Base-by-base conservation (phyloP, 192 early-diverging fungal genomes). In the Fimicolochytrium jonesii region DNA sequence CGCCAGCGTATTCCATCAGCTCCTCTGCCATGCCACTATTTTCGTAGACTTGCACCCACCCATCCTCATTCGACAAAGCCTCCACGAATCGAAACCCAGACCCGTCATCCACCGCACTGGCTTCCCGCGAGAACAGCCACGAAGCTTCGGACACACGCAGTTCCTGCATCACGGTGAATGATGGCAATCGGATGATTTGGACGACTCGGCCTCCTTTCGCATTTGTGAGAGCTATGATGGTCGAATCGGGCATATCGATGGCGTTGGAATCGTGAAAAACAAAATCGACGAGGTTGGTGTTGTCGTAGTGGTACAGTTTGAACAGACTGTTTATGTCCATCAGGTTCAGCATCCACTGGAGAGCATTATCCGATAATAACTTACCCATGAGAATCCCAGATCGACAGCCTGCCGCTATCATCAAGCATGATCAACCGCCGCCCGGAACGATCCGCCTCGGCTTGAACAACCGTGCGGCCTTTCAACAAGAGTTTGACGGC, bases 371-470 rank as follows among this genome's bases (percentile, higher is more conserved):
- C n/a, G n/a, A n/a, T n/a, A n/a, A n/a, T 45, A 37, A 46, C 58
- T 20, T 17, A 67, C 70, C 56, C 23, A 23, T 73, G 47, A 34
- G 54, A 46, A 47, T 73, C 71, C 71, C 71, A 73, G 2, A 73
- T 28, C 10, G 66, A 65, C 2, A 73, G 51, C 15, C 23, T 23
- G 23, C 67, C 61, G 7, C n/a, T 37, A 11, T 7, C 37, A 15
- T 73, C 71, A 9, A 73, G 47, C 10, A 69, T 11, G 13, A 69
- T 29, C 22, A 69, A 18, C 56, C 57, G 50, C 47, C 47, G 61
- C 32, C 42, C 47, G n/a, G 28, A 30, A 13, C 22, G 4, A 59
- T 68, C 71, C 22, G 33, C 43, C 54, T 69, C 46, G 15, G 48
- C 61, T 48, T 46, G 57, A 9, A 65, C 6, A 42, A 73, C 29